Base-by-base conservation (phyloP, 257 asterid species). In the Eustoma russellianum region DNA sequence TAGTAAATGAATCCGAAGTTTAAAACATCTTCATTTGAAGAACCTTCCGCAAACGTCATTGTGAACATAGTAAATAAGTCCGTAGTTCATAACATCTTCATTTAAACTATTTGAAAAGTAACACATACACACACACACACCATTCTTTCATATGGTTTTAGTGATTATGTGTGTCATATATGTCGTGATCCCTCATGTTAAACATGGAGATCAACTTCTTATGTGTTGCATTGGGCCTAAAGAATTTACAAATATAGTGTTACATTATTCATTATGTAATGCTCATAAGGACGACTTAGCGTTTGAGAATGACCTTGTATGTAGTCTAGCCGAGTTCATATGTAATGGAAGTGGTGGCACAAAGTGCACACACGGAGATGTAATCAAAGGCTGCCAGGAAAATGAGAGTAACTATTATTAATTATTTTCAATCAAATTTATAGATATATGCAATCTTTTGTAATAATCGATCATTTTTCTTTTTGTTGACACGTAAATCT, bases 71-170 rank as follows among this genome's bases (percentile, higher is more conserved):
- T n/a, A n/a, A n/a, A n/a, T n/a, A n/a, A n/a, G n/a, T n/a, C n/a
- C n/a, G n/a, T n/a, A n/a, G n/a, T n/a, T n/a, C n/a, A n/a, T n/a
- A n/a, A n/a, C n/a, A n/a, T n/a, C n/a, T n/a, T n/a, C n/a, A n/a
- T n/a, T n/a, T n/a, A n/a, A n/a, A n/a, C n/a, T n/a, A n/a, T n/a
- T n/a, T n/a, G n/a, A n/a, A n/a, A n/a, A n/a, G n/a, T n/a, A n/a
- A n/a, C n/a, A n/a, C n/a, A n/a, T n/a, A n/a, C n/a, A n/a, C n/a
- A n/a, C n/a, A n/a, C n/a, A n/a, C n/a, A n/a, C n/a, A 46, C 97
- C 95, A 0, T 95, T 94, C 19, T 89, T 89, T 71, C 97, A 89
- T 63, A 94, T 83, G 61, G 96, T 89, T 24, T 80, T 86, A 9
- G 74, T 89, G 10, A 81, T 89, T 71, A 84, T 89, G 1, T 86